phyloP scores from a whole-genome alignment of 257 asterid genomes.

The Fraxinus quadrangulata region DNA sequence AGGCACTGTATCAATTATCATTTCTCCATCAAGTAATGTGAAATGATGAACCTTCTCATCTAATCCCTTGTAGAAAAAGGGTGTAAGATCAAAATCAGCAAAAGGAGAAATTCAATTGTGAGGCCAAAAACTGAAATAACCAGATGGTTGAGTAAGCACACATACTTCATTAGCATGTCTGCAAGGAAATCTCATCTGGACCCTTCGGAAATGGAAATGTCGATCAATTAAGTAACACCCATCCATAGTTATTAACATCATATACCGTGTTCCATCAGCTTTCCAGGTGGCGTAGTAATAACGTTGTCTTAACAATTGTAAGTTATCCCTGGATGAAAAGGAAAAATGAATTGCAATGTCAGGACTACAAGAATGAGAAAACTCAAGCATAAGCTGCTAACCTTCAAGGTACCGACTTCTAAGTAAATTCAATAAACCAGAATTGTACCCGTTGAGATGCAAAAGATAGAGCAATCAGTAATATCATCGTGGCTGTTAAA shows the following conservation, averaged over 20 bases:
- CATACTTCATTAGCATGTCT: slow-evolving; percentile 72
- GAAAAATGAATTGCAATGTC: slow-evolving; percentile 14
- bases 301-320: slow-evolving; percentile 84
- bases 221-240: slow-evolving; percentile 95
- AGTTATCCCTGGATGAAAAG: slow-evolving; percentile 71
- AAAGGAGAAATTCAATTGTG: slow-evolving; percentile 8
- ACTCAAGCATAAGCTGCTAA: background rate
- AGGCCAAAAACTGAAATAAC: slow-evolving; percentile 20
- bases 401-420: slow-evolving; percentile 11
- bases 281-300: slow-evolving; percentile 99
- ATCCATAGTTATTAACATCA: slow-evolving; percentile 96
- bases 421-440: background rate
- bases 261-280: slow-evolving; percentile 99
- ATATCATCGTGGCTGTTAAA: background rate
- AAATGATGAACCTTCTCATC: slow-evolving; percentile 78
- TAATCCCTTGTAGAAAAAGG: slow-evolving; percentile 53
- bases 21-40: slow-evolving; percentile 98
- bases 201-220: slow-evolving; percentile 86
- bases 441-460: background rate
- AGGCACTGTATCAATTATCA: slow-evolving; percentile 89
- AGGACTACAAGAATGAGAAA: background rate
- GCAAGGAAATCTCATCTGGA: slow-evolving; percentile 97
- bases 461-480: background rate
- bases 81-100: slow-evolving; percentile 15
- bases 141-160: slow-evolving; percentile 15